Evolutionary conservation across 495 filamentous ascomycete species (phyloP).

Genomic region (Neurospora sp.): DNA sequence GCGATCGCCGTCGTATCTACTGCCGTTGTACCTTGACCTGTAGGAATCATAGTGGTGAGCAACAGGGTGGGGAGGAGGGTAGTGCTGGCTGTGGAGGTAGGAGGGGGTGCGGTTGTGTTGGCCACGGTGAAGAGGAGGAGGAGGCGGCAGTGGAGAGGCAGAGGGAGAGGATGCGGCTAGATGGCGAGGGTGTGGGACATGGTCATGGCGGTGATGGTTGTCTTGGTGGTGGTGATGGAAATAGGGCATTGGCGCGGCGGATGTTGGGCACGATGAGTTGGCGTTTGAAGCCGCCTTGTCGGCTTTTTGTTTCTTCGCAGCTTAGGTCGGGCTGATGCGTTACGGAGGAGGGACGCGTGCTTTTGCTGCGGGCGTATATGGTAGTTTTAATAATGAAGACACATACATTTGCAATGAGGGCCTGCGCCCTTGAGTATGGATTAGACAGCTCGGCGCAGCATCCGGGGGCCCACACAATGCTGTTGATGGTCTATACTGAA

Average conservation of each 20-base stretch:
- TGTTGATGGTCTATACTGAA: not conserved
- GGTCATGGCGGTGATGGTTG: not conserved
- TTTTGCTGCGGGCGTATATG: not conserved
- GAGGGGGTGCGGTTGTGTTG: not conserved
- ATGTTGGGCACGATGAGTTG: not conserved
- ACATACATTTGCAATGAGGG: conserved; percentile 1
- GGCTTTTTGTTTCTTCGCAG: not conserved
- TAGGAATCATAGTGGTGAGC: conserved; percentile 14
- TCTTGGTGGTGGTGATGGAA: not conserved
- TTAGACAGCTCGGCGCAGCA: not conserved
- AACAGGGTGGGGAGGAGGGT: not conserved
- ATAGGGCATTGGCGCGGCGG: not conserved
- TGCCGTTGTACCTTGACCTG: conserved; percentile 37
- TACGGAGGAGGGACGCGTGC: not conserved
- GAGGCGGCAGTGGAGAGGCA: not conserved
- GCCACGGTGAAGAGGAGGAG: not conserved
- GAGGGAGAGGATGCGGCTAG: not conserved
- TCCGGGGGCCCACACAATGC: not conserved
- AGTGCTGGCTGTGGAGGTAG: not conserved
- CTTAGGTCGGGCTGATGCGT: not conserved
- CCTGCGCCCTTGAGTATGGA: not conserved
- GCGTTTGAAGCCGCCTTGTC: not conserved
- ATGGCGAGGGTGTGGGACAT: not conserved
- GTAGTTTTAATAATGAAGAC: not conserved
- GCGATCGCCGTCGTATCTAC: conserved; percentile 36